Evolutionary conservation across 1,284 basidiomycete species (phyloP).

Genomic region (Sanghuangporus baumii): DNA sequence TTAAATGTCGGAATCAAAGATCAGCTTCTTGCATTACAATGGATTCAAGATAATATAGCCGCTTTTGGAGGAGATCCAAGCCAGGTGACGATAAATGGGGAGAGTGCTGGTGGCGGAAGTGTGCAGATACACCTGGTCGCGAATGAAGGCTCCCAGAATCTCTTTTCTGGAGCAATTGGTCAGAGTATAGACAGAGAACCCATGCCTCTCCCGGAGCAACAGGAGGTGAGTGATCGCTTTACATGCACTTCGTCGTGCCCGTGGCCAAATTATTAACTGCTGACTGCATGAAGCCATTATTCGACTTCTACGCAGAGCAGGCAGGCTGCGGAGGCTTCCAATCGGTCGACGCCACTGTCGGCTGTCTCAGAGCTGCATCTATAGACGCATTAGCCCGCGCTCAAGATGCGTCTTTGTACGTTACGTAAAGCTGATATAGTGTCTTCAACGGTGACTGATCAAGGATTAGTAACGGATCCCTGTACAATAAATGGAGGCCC

Average conservation of each 20-base stretch:
- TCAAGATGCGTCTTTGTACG: constrained; percentile 43
- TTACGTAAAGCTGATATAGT: constrained; percentile 11
- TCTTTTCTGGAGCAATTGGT: constrained; percentile 50
- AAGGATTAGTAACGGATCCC: constrained; percentile 30
- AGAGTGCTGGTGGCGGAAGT: constrained; percentile 55
- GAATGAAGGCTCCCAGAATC: constrained; percentile 28
- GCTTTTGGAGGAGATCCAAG: constrained; percentile 58
- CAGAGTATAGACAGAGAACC: constrained; percentile 54
- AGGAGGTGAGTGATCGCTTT: constrained; percentile 32
- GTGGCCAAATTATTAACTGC: not conserved
- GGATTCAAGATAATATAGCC: constrained; percentile 55
- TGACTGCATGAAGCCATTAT: constrained; percentile 37
- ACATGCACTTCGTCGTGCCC: not conserved
- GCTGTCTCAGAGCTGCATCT: constrained; percentile 43
- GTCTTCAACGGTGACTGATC: not conserved
- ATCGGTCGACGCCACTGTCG: constrained; percentile 31
- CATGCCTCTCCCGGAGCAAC: constrained; percentile 43
- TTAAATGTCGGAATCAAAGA: constrained; percentile 59
- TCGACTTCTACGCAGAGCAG: constrained; percentile 40
- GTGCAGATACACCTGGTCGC: constrained; percentile 52
- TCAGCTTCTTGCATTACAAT: constrained; percentile 54
- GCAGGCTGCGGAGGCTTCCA: constrained; percentile 41
- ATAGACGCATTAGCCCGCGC: constrained; percentile 46
- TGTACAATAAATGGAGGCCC: constrained; percentile 35
- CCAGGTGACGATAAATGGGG: constrained; percentile 54